phyloP scores from a whole-genome alignment of 768 basidiomycete genomes.

The Pulveroboletus sp. region DNA sequence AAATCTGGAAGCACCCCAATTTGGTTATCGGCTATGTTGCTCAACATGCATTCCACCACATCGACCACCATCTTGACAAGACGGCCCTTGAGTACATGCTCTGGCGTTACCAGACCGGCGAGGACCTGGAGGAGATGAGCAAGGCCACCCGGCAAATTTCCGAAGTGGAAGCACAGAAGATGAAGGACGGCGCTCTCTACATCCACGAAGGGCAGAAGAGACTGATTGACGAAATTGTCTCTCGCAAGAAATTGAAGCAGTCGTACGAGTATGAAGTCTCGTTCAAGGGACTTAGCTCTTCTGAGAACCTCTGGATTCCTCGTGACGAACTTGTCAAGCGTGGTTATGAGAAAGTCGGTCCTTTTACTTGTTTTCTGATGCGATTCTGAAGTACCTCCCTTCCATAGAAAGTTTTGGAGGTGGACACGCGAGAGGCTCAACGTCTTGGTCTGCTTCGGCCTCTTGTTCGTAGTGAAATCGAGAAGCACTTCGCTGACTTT shows the following conservation, averaged over 20 bases:
- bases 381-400: background rate
- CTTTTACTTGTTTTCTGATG: background rate
- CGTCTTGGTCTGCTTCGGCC: conserved; percentile 92
- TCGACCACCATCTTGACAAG: conserved; percentile 97
- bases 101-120: conserved; percentile 99
- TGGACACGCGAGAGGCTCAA: conserved; percentile 96
- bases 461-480: conserved; percentile 97
- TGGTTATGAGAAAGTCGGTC: conserved; percentile 86
- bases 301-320: conserved; percentile 97
- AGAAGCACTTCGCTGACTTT: conserved; percentile 99
- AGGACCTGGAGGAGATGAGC: conserved; percentile 94
- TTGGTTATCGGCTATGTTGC: conserved; percentile 99
- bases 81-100: conserved; percentile 99
- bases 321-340: conserved; percentile 98
- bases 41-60: conserved; percentile 99
- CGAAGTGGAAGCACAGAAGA: conserved; percentile 88
- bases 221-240: conserved; percentile 85
- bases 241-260: conserved; percentile 98
- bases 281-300: conserved; percentile 91
- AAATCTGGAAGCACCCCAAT: conserved; percentile 99
- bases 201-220: conserved; percentile 94
- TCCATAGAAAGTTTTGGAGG: conserved; percentile 87
- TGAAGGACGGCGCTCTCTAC: conserved; percentile 90
- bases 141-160: conserved; percentile 88
- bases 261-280: conserved; percentile 98